Conservation (phyloP, 441 rosid species). For the Viola pubescens region DNA sequence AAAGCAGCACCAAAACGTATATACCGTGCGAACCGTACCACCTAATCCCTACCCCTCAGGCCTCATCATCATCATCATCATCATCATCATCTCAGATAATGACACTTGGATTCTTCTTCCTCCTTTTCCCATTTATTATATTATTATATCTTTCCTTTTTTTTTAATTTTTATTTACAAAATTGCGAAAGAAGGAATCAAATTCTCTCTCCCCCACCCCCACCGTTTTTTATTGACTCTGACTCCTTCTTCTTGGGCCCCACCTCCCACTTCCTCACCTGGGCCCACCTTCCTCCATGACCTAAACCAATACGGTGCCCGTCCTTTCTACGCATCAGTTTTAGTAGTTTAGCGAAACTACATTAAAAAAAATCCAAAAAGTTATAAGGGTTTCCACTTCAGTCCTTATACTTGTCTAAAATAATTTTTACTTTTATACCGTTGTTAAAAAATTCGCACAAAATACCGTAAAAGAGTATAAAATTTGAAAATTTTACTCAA, state of each 20-base stretch:
- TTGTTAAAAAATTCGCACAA: too few relatives aligned
- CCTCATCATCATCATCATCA: not conserved
- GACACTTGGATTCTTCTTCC: constrained; percentile 29
- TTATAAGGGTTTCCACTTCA: too few relatives aligned
- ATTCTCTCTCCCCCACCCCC: not conserved
- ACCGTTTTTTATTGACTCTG: constrained; percentile 14
- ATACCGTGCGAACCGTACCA: constrained; percentile 28
- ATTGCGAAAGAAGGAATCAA: not conserved
- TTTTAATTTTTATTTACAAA: not conserved
- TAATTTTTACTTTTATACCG: too few relatives aligned
- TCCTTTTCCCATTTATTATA: not conserved
- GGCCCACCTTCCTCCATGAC: not conserved
- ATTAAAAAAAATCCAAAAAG: too few relatives aligned
- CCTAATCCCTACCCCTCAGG: not conserved
- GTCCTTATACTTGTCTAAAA: too few relatives aligned
- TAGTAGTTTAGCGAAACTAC: not conserved
- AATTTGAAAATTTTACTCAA: too few relatives aligned
- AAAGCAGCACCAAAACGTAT: not conserved
- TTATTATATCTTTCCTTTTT: not conserved
- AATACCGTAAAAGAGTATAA: too few relatives aligned
- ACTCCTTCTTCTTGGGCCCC: constrained; percentile 11
- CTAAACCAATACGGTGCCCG: not conserved
- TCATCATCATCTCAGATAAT: constrained; percentile 15
- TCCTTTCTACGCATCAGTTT: too few relatives aligned
- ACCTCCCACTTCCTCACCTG: not conserved